Base-by-base conservation (phyloP, 768 basidiomycete species). In the Arthromyces matolae region DNA sequence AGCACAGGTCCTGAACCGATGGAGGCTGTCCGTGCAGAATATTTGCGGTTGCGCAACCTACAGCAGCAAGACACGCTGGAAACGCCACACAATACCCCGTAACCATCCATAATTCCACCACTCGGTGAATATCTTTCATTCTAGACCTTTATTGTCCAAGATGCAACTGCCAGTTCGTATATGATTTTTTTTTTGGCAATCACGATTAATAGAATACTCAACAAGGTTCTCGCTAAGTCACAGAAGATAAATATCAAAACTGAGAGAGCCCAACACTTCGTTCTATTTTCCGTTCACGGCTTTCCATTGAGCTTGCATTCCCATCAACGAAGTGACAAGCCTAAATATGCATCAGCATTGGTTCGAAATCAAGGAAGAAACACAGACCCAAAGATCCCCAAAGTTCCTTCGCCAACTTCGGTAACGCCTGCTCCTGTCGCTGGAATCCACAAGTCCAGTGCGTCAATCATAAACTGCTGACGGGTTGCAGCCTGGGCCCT, bases 361-460 rank as follows among this genome's bases (percentile, higher is more conserved):
- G 7, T 37, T 29, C 6, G 39, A 20, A 37, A 37, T n/a, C 29
- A 13, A 23, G 42, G 5, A 37, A 42, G 38, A 34, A 46, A 45
- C 37, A 64, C 60, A 38, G 51, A 95, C 91, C 95, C 96, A 53
- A 89, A 76, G 49, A 89, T 72, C 45, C 96, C 95, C 23, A 95
- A 69, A 16, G 80, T 60, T 20, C 95, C 94, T 51, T 98, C 96
- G 61, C 86, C 91, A 54, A 94, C 57, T 55, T 79, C 77, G 53
- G 84, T 75, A 43, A 89, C 69, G 13, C 86, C 89, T 32, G 93
- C 76, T 49, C 79, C 86, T 16, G 85, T 84, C 6, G 92, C 88
- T 5, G 96, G 96, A 58, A 94, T 82, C 83, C 86, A 94, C 49
- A 93, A 66, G 63, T 99, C 96, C 49, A 93, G 72, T 16, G 81